phyloP scores from a whole-genome alignment of 2,329 filamentous ascomycete species.

The Nothophoma quercina region DNA sequence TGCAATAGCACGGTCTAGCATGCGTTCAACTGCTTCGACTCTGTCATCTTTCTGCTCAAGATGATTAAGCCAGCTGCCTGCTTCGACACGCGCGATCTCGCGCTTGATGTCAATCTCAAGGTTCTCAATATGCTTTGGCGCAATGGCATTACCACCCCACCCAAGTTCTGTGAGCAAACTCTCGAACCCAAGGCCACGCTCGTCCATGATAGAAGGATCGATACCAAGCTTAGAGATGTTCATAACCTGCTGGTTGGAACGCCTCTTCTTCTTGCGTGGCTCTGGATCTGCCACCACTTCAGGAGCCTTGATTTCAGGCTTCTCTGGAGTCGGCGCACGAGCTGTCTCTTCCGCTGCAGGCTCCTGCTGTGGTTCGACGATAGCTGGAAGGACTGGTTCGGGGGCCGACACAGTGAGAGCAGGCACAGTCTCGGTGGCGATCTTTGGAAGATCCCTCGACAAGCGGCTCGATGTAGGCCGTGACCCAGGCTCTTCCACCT shows the following conservation, averaged over 20 bases:
- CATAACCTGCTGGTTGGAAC: slow-evolving; percentile 77
- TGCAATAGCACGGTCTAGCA: slow-evolving; percentile 87
- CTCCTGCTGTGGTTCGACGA: slow-evolving; percentile 22
- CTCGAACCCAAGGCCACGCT: slow-evolving; percentile 80
- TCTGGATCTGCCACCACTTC: slow-evolving; percentile 47
- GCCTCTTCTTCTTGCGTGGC: slow-evolving; percentile 66
- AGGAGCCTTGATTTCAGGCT: slow-evolving; percentile 18
- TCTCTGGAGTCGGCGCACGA: slow-evolving; percentile 51
- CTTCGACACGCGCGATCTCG: slow-evolving; percentile 88
- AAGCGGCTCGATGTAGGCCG: slow-evolving; percentile 33
- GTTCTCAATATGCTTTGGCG: slow-evolving; percentile 77
- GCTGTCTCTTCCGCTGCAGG: slow-evolving; percentile 27
- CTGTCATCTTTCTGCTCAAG: slow-evolving; percentile 87
- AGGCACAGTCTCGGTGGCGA: slow-evolving; percentile 44
- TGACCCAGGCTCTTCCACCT: slow-evolving; percentile 30
- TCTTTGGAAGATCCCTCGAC: slow-evolving; percentile 39
- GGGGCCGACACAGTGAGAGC: slow-evolving; percentile 47
- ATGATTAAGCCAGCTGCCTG: slow-evolving; percentile 88
- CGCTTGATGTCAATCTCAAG: slow-evolving; percentile 84
- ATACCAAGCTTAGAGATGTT: slow-evolving; percentile 81
- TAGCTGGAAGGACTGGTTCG: slow-evolving; percentile 28
- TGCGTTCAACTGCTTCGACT: slow-evolving; percentile 82
- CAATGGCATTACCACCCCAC: slow-evolving; percentile 81
- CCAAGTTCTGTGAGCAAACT: slow-evolving; percentile 85
- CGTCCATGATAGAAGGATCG: slow-evolving; percentile 77